Base-by-base conservation (phyloP, 192 early-diverging fungal species). In the Gaertneriomyces semiglobifer region DNA sequence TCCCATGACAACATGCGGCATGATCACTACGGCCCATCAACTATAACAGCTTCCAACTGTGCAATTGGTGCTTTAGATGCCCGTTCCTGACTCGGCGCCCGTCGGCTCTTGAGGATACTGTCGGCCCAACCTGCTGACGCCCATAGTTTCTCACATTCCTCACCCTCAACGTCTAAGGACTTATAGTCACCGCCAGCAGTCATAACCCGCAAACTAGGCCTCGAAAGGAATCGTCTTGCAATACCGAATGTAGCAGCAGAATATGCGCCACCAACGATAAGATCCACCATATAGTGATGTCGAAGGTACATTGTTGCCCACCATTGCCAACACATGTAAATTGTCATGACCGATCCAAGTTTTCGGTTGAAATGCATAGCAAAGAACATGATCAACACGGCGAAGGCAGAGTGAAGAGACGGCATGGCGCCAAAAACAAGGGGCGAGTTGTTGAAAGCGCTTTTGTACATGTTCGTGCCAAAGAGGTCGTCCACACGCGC, bases 341-440 rank as follows among this genome's bases (percentile, higher is more conserved):
- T 58, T 41, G 77, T 66, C 33, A 86, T 52, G 2, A 53, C 56
- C n/a, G 20, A n/a, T 25, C 66, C 70, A 33, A 65, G 20, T 19
- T 56, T 61, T 16, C 62, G 65, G 45, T 60, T 56, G 18, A 68
- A 46, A 44, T 76, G 66, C 45, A 64, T 57, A 50, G 60, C 66
- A 66, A 90, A 90, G 33, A 88, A 66, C 53, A 81, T 80, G 40
- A 86, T 74, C 9, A 87, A 78, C 14, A 81, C 81, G 5, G 89
- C 89, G 65, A 84, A 88, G 38, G 79, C 89, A 7, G 86, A 86
- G 70, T 90, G 89, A 0, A 90, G 75, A 0, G 88, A 89, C 3
- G 89, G 89, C 69, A 89, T 86, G 5, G 89, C 89, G 40, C 89
- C 89, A 78, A 88, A 90, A 52, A 89, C 88, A 40, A 90, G 63